Base-by-base conservation (phyloP, 495 filamentous ascomycete genomes). In the Aspergillus affinis region DNA sequence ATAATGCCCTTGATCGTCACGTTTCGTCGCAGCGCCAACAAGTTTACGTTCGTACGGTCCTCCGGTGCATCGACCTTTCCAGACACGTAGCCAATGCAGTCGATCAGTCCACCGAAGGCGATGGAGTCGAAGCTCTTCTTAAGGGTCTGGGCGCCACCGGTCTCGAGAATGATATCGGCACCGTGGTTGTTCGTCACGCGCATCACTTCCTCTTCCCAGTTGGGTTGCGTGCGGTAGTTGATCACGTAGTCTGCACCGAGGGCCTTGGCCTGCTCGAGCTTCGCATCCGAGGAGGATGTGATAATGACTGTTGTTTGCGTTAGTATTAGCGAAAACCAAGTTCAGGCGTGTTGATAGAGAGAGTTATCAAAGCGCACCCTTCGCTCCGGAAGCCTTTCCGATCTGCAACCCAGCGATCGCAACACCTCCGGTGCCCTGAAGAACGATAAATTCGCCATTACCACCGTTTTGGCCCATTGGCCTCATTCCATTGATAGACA, bases 351-450 rank as follows among this genome's bases (percentile, higher is more conserved):
- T n/a, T n/a, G n/a, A n/a, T n/a, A n/a, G n/a, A n/a, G n/a, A n/a
- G n/a, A n/a, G n/a, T n/a, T n/a, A n/a, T n/a, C 26, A 29, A 13
- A 12, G 66, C 66, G 23, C 55, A 83, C 81, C 75, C 57, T 75
- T 85, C 0, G 89, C 90, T 7, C 91, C 90, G 6, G 86, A 84
- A 7, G 90, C 89, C 72, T 92, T 93, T 19, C 88, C 90, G 66
- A 93, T 93, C 78, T 88, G 88, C 55, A 93, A 65, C 15, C 84
- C 89, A 58, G 92, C 89, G 30, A 93, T 81, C 44, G 83, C 84
- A 21, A 95, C 90, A 51, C 91, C 90, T 1, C 91, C 90, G 0
- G 89, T 93, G 1, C 91, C 91, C 65, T 92, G 89, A 8, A 88
- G 84, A 21, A 96, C 72, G 2, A 96, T 83, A 50, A 72, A 80